These are phyloP conservation scores for Malassezia yamatoensis DNA, from an alignment of 1,284 basidiomycete genomes.

Conservation along the genomic window DNA sequence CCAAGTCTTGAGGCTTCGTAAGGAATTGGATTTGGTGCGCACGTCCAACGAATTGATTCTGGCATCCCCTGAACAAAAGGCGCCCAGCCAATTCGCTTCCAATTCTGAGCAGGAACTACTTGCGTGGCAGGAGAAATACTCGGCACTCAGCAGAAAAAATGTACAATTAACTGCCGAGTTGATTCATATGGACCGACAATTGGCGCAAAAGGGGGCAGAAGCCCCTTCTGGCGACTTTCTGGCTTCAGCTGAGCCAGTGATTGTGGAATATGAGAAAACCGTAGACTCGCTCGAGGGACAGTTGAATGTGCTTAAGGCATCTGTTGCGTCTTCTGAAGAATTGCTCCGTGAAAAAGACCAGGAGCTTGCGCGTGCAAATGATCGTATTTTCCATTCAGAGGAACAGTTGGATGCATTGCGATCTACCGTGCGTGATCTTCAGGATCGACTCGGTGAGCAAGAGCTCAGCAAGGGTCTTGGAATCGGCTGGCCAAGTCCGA, in stretches of 20 bases:
- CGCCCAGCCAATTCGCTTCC: not conserved
- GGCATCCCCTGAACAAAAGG: not conserved
- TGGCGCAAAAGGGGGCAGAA: slow-evolving; percentile 17
- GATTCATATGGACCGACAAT: slow-evolving; percentile 50
- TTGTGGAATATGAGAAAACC: slow-evolving; percentile 90
- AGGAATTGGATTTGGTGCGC: slow-evolving; percentile 59
- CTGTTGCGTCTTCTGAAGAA: slow-evolving; percentile 77
- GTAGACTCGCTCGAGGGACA: slow-evolving; percentile 90
- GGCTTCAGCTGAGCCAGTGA: slow-evolving; percentile 91
- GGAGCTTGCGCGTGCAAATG: slow-evolving; percentile 54
- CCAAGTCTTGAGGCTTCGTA: slow-evolving; percentile 56
- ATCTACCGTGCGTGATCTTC: slow-evolving; percentile 8
- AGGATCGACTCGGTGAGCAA: slow-evolving; percentile 8
- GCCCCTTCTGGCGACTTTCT: slow-evolving; percentile 71
- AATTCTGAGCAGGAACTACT: slow-evolving; percentile 57
- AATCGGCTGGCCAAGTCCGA: not conserved
- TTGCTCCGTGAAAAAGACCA: slow-evolving; percentile 79
- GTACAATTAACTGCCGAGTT: slow-evolving; percentile 77
- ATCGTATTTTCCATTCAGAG: not conserved
- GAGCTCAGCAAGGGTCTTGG: not conserved
- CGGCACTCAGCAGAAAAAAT: slow-evolving; percentile 70
- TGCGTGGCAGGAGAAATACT: slow-evolving; percentile 68
- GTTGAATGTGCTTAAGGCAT: slow-evolving; percentile 75
- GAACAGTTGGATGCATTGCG: slow-evolving; percentile 6
- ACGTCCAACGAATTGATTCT: slow-evolving; percentile 30